Base-by-base conservation (phyloP, 1,284 basidiomycete genomes). In the Vanrija sp. region DNA sequence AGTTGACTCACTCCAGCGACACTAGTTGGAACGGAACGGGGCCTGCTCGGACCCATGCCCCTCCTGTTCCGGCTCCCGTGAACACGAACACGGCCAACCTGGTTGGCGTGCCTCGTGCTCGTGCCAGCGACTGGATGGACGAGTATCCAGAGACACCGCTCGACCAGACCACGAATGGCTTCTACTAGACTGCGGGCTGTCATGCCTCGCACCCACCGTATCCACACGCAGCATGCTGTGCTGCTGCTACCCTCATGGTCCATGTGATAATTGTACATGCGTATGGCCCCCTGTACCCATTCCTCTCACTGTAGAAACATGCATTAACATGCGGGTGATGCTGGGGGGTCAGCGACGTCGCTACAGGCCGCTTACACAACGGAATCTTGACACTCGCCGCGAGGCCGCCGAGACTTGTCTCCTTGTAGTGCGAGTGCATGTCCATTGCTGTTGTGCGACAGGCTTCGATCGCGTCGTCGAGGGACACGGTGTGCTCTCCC, bases 381-480 rank as follows among this genome's bases (percentile, higher is more conserved):
- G 87, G 87, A 60, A 89, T 88, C 74, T 81, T 84, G 56, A 89
- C 86, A 27, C 82, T 83, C 8, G 83, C 87, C 83, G 23, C 91
- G 61, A 93, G 57, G 9, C 75, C 75, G 15, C 72, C 69, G 6
- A 76, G 81, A 73, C 87, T 89, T 2, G 92, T 95, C 77, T 95
- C 92, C 72, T 94, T 94, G 72, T 94, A 78, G 60, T 75, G 72
- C 10, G 62, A 65, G 57, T 77, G 76, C 79, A 80, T 80, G 49
- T 78, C 78, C 24, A 74, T 61, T 2, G 94, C 94, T 0, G 94
- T 97, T 38, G 95, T 76, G 36, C 91, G 81, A 88, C 96, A 96
- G 2, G 94, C 95, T 69, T 92, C 89, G 53, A 98, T 97, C 0
- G 94, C 94, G 72, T 97, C 92, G 69, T 98, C 94, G 22, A 98